Percentiles rank a stretch among this genome's conserved stretches.
These are phyloP conservation scores for Austroboletus eburneus DNA, from an alignment of 768 basidiomycete species.

Conservation along the genomic window DNA sequence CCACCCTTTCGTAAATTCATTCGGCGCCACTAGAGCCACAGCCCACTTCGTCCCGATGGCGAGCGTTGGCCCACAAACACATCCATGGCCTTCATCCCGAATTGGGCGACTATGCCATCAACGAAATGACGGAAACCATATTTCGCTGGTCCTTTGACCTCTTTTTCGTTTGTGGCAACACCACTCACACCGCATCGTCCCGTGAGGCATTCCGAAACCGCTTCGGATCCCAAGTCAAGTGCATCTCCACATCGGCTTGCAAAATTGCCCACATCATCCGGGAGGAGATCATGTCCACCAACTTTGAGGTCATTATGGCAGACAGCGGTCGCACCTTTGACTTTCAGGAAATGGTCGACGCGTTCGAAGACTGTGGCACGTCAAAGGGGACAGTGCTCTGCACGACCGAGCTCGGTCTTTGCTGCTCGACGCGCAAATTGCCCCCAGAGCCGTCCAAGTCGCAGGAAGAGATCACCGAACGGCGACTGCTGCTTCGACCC, in stretches of 20 bases:
- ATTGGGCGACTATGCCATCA: slow-evolving; percentile 59
- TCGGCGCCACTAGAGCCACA: slow-evolving; percentile 52
- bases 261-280: slow-evolving; percentile 58
- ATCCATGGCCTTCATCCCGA: slow-evolving; percentile 67
- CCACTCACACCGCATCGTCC: slow-evolving; percentile 36
- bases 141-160: slow-evolving; percentile 69
- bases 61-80: slow-evolving; percentile 65
- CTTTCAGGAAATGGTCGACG: slow-evolving; percentile 51
- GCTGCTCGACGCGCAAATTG: slow-evolving; percentile 52
- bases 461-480: slow-evolving; percentile 47
- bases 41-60: slow-evolving; percentile 74
- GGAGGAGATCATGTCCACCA: slow-evolving; percentile 76
- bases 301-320: slow-evolving; percentile 64
- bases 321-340: slow-evolving; percentile 52
- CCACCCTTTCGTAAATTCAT: slow-evolving; percentile 13
- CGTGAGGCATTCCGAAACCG: slow-evolving; percentile 41
- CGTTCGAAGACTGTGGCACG: slow-evolving; percentile 56
- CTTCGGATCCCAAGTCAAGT: slow-evolving; percentile 58
- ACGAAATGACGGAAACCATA: slow-evolving; percentile 71
- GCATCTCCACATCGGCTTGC: slow-evolving; percentile 62
- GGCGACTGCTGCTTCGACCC: slow-evolving; percentile 60
- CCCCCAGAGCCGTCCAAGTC: slow-evolving; percentile 19
- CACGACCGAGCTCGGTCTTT: slow-evolving; percentile 69
- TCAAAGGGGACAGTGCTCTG: slow-evolving; percentile 54
- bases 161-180: slow-evolving; percentile 58